A percentile compares a stretch with the other conserved stretches of the same genome.
Conservation (phyloP, 345 rosid species). For the Theobroma cacao region DNA sequence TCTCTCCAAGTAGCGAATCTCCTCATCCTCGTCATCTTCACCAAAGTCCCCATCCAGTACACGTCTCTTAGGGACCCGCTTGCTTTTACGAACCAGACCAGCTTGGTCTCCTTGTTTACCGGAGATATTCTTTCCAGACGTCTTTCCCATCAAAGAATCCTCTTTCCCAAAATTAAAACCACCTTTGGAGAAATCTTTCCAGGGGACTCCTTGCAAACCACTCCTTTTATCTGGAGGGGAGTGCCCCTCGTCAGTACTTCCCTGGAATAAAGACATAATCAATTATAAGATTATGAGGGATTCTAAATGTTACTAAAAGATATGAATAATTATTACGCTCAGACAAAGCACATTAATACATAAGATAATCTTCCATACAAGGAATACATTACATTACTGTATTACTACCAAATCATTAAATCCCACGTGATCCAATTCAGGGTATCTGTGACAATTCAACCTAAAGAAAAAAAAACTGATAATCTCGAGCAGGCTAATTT, state of each 20-base stretch:
- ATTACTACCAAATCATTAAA: conserved; percentile 8
- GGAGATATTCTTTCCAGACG: conserved; percentile 31
- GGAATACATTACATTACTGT: background rate
- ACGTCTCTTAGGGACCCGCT: conserved; percentile 67
- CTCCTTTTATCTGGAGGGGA: conserved; percentile 48
- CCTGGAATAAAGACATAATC: conserved; percentile 41
- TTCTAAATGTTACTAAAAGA: conserved; percentile 15
- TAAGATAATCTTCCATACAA: conserved; percentile 28
- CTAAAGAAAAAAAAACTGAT: background rate
- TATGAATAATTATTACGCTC: conserved; percentile 5
- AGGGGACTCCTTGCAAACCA: conserved; percentile 64
- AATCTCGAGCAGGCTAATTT: conserved; percentile 4
- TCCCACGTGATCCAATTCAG: conserved; percentile 5
- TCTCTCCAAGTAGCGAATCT: conserved; percentile 83
- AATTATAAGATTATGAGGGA: conserved; percentile 21
- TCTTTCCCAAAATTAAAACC: conserved; percentile 60
- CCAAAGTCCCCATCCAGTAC: conserved; percentile 52
- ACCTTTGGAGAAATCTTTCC: conserved; percentile 65
- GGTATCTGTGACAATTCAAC: conserved; percentile 6
- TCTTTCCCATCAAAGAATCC: conserved; percentile 49
- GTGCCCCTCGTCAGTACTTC: conserved; percentile 43
- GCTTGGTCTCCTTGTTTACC: conserved; percentile 54
- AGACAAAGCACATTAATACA: conserved; percentile 17
- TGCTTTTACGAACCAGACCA: conserved; percentile 74
- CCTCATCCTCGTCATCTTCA: conserved; percentile 73